phyloP scores from a whole-genome alignment of 306 rosid species.

The Cajanus cajan region DNA sequence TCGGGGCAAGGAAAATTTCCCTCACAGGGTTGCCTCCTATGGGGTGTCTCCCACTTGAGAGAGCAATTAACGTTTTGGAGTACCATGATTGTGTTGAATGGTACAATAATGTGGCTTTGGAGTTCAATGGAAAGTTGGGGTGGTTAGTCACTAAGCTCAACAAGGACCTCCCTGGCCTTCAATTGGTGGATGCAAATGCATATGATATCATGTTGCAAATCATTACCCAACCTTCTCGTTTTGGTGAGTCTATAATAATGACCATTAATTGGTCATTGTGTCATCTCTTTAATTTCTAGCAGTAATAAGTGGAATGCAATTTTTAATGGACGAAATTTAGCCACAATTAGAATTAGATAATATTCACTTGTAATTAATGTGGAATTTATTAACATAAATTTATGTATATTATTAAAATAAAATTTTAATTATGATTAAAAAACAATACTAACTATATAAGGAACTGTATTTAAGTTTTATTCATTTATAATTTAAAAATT shows the following conservation, averaged over 20 bases:
- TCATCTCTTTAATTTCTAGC: too few relatives aligned
- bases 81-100: constrained; percentile 39
- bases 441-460: too few relatives aligned
- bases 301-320: too few relatives aligned
- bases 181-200: constrained; percentile 42
- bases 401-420: too few relatives aligned
- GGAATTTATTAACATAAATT: too few relatives aligned
- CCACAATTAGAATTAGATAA: too few relatives aligned
- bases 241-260: constrained; percentile 34
- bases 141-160: constrained; percentile 43
- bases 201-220: constrained; percentile 32
- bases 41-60: constrained; percentile 71
- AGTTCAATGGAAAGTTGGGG: constrained; percentile 52
- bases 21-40: constrained; percentile 60
- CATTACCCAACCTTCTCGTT: constrained; percentile 42
- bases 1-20: constrained; percentile 61
- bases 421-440: too few relatives aligned
- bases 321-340: too few relatives aligned
- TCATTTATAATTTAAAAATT: too few relatives aligned
- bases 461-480: too few relatives aligned
- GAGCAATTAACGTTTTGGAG: constrained; percentile 44
- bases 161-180: constrained; percentile 41
- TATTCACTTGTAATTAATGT: too few relatives aligned
- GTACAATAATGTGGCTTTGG: constrained; percentile 53
- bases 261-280: neutral